These are phyloP conservation scores for Kwoniella europaea DNA, from an alignment of 768 basidiomycete species.

Conservation along the genomic window DNA sequence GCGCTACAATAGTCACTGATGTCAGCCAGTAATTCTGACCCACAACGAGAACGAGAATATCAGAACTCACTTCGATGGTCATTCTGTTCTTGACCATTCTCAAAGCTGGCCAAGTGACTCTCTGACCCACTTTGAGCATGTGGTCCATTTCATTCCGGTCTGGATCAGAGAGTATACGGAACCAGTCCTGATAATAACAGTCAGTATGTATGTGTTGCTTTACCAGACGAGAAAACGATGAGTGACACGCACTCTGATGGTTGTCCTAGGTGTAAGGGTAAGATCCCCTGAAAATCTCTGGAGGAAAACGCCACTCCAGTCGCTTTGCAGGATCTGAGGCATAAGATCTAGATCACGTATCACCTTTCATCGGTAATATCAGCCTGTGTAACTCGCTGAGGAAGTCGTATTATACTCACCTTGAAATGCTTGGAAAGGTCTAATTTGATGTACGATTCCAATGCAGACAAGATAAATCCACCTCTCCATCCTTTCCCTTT, in stretches of 20 bases:
- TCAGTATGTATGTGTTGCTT: conserved; percentile 6
- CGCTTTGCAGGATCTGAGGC: conserved; percentile 88
- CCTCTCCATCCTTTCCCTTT: conserved; percentile 94
- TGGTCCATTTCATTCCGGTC: conserved; percentile 76
- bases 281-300: conserved; percentile 76
- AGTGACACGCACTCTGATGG: conserved; percentile 66
- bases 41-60: no score
- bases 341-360: conserved; percentile 95
- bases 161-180: conserved; percentile 81
- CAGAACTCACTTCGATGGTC: conserved; percentile 51
- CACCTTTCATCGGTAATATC: conserved; percentile 60
- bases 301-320: conserved; percentile 95
- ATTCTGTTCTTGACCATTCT: conserved; percentile 89
- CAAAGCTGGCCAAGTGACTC: conserved; percentile 97
- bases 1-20: conserved; percentile 67
- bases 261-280: conserved; percentile 65
- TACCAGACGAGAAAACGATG: background rate
- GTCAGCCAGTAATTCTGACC: conserved; percentile 17
- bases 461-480: conserved; percentile 87
- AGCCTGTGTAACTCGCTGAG: no score
- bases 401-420: conserved; percentile 54
- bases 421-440: conserved; percentile 97
- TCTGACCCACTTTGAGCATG: conserved; percentile 84
- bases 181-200: conserved; percentile 69
- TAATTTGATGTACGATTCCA: conserved; percentile 92